Percentiles rank a stretch among this genome's conserved stretches.
Conservation (phyloP, 2,329 filamentous ascomycete species). For the Aspergillus ochraceoroseus region DNA sequence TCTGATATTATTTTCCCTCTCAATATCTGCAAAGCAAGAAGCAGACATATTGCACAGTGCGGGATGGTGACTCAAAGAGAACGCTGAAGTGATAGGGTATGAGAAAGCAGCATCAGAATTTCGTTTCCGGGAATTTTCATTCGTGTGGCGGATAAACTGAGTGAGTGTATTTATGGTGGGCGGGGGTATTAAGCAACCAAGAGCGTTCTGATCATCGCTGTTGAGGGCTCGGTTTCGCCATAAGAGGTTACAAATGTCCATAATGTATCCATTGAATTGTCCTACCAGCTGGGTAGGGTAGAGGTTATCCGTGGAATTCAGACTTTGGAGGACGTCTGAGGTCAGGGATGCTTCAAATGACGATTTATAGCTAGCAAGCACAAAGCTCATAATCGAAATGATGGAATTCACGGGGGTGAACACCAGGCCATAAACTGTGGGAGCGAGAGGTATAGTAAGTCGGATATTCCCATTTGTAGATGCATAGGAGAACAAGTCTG, state of each 20-base stretch:
- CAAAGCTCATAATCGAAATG: slow-evolving; percentile 63
- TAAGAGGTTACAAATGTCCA: slow-evolving; percentile 79
- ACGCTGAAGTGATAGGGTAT: slow-evolving; percentile 39
- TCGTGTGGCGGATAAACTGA: slow-evolving; percentile 40
- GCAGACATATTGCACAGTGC: slow-evolving; percentile 46
- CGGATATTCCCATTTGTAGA: slow-evolving; percentile 53
- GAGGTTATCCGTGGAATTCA: slow-evolving; percentile 30
- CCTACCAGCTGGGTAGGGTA: slow-evolving; percentile 60
- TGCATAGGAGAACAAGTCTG: slow-evolving; percentile 53
- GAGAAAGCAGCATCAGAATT: slow-evolving; percentile 31
- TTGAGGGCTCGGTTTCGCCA: slow-evolving; percentile 73
- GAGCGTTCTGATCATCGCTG: slow-evolving; percentile 56
- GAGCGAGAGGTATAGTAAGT: slow-evolving; percentile 63
- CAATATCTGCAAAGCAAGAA: slow-evolving; percentile 46
- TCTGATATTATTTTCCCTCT: slow-evolving; percentile 40
- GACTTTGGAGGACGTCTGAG: slow-evolving; percentile 35
- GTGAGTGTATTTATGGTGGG: slow-evolving; percentile 45
- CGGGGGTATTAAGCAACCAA: slow-evolving; percentile 50
- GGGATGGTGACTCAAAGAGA: slow-evolving; percentile 47
- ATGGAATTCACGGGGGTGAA: slow-evolving; percentile 61
- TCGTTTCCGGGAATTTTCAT: slow-evolving; percentile 32
- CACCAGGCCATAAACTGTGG: slow-evolving; percentile 65
- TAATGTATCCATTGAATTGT: slow-evolving; percentile 75
- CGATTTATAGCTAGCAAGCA: slow-evolving; percentile 68
- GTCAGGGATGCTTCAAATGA: slow-evolving; percentile 62